Evolutionary conservation across 495 filamentous ascomycete species (phyloP), one percentile per base, ranked within the genome.

Genomic region (Pyrenula aspistea): DNA sequence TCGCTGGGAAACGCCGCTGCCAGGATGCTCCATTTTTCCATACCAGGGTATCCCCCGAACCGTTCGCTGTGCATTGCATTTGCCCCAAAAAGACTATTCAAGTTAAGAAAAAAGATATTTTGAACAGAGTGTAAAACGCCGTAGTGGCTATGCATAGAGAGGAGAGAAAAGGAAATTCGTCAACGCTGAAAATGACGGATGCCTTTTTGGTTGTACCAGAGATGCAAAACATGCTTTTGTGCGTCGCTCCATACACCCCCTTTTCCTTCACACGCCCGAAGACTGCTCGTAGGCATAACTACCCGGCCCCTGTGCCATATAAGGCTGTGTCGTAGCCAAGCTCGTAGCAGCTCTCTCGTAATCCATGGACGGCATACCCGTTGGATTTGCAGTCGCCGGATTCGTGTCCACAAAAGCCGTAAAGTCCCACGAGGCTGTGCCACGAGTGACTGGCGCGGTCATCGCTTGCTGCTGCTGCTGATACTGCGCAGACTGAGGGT

Each of bases 341-440:
- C 31, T 53, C 51, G 51, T 20, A 12, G 51, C n/a, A 20, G 23
- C 25, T 4, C 51, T 22, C 3, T 24, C 22, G 25, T 53, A 53
- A 20, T 53, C 22, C 20, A 53, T 22, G 15, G 12, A 22, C n/a
- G 22, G 51, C 51, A 25, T 25, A 22, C 19, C 25, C 12, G 51
- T 24, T 53, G 51, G n/a, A 22, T 25, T 53, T 15, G n/a, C 20
- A 20, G 51, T 53, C 11, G 51, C 51, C n/a, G 51, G n/a, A 12
- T 25, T 53, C 22, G 51, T 22, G 25, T 53, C 51, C 22, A 53
- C n/a, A 53, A 53, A 53, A n/a, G 51, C n/a, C 15, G 51, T n/a
- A 12, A 24, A 53, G 22, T 53, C 51, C 51, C 51, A 53, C 12
- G 51, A 53, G 51, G n/a, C 22, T 42, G 31, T 42, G 4, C 8